Evolutionary conservation across 441 rosid genomes (phyloP), one percentile per base, ranked within the genome.

Genomic region (Brassica hybrid): DNA sequence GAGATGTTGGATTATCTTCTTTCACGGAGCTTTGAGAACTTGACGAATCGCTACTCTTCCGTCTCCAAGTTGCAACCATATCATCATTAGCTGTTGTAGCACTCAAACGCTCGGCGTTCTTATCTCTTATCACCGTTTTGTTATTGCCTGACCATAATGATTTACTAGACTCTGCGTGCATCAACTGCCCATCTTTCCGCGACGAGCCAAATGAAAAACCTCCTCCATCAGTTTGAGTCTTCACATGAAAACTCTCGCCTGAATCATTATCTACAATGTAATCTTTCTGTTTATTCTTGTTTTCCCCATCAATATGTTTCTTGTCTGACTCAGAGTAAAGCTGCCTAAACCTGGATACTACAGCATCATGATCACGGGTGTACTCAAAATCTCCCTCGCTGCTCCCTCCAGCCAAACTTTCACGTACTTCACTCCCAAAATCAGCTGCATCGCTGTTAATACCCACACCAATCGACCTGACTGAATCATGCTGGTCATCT

Each of bases 401-500:
- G 77, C 97, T 87, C 60, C 90, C 99, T 78, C 96, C 97, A 72
- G 92, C 86, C 80, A 93, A 85, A 83, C 93, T 90, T 69, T 90
- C 97, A 63, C 90, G 91, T 13, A 87, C 84, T 85, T 91, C 96
- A 81, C 96, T 90, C 66, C 98, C 97, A 45, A 89, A 76, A 72
- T 94, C 97, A 82, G 97, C 97, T 68, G 86, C 92, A 84, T 96
- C 97, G 71, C 96, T 92, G 77, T 86, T 91, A 67, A 96, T 88
- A 23, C 98, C 98, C 59, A 92, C 98, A 77, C 99, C 98, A 75
- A 96, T 96, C 7, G 98, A 96, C 86, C 98, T 87, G 79, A 96
- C 97, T 38, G 97, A 89, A 65, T 93, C 93, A 30, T 89, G 97
- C 67, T 90, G 98, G 81, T 96, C 94, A 67, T 94, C 94, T 85